Percentiles rank a stretch among this genome's conserved stretches.
Conservation (phyloP, 257 asterid genomes). For the Nemophila menziesii region DNA sequence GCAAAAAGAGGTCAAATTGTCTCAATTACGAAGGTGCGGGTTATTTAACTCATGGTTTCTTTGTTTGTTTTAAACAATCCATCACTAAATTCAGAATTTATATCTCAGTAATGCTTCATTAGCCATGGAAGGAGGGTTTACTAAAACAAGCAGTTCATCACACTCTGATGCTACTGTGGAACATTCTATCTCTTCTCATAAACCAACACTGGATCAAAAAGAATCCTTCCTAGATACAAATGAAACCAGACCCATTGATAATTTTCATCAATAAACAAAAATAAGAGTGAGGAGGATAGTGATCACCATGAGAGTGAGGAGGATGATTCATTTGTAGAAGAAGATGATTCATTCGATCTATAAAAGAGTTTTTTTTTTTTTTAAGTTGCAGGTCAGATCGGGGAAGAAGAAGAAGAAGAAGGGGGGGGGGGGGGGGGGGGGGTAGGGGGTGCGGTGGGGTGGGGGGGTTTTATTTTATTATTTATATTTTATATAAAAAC, state of each 20-base stretch:
- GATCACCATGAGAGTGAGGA: no score
- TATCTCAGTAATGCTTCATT: constrained; percentile 31
- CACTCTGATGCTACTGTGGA: constrained; percentile 22
- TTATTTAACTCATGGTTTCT: constrained; percentile 12
- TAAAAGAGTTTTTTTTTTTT: no score
- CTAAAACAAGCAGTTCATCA: constrained; percentile 18
- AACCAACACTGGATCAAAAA: constrained; percentile 26
- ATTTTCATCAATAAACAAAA: no score
- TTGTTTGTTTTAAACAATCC: constrained; percentile 8
- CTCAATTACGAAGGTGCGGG: constrained; percentile 43
- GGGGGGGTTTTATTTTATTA: no score
- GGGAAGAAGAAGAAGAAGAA: no score
- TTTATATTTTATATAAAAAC: no score
- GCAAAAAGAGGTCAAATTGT: constrained; percentile 55
- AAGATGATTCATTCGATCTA: no score
- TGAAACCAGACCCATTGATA: constrained; percentile 21
- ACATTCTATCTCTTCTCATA: constrained; percentile 21
- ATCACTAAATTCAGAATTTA: constrained; percentile 13
- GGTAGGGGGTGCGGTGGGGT: no score
- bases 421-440: no score
- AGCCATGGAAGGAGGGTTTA: constrained; percentile 9
- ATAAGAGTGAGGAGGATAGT: no score
- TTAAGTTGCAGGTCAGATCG: no score
- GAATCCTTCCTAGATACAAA: constrained; percentile 20
- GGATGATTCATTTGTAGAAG: no score